Evolutionary conservation across 805 yeast genomes (phyloP), one percentile per base, ranked within the genome.

Genomic region (Ogataea thermomethanolica): DNA sequence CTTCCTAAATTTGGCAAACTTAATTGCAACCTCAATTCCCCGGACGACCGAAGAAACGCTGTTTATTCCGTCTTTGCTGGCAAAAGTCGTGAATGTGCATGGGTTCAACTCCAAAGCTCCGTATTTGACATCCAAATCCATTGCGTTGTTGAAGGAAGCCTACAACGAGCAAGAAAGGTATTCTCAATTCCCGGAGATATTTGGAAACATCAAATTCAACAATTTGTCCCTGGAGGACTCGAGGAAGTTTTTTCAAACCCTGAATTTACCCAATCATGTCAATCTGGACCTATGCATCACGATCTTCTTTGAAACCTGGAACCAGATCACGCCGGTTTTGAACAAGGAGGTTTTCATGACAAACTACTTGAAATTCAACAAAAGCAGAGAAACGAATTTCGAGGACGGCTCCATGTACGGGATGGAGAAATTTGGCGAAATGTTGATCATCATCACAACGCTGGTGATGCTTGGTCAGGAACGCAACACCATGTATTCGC

Each of bases 301-400:
- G 0, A 57, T 78, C 3, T 89, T 75, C 56, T 88, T 87, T 62
- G 79, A 78, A 46, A 81, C 83, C 43, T 89, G 96, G 95, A 81
- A 84, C 22, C 70, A 74, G 20, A 62, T 78, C 5, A 67, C 81
- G 15, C 95, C 95, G 0, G 69, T 86, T 11, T 55, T 89, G 38
- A 86, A 85, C 57, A 78, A 78, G 47, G 75, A 75, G 30, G 71
- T 78, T n/a, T 89, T 89, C 53, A 67, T 82, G 55, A 65, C 67
- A 15, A 76, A 78, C 46, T 87, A 84, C 56, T 51, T 68, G 21
- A 64, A 60, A 21, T 69, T 80, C 33, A 63, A 66, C 15, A 62
- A 65, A 33, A 61, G 77, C 12, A 53, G 78, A 22, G 83, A 78
- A 45, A 39, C 53, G 22, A 58, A 62, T 36, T 71, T 68, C 49